These are phyloP conservation scores for Actinomucor elegans DNA, from an alignment of 371 early-diverging fungal species.

Conservation along the genomic window DNA sequence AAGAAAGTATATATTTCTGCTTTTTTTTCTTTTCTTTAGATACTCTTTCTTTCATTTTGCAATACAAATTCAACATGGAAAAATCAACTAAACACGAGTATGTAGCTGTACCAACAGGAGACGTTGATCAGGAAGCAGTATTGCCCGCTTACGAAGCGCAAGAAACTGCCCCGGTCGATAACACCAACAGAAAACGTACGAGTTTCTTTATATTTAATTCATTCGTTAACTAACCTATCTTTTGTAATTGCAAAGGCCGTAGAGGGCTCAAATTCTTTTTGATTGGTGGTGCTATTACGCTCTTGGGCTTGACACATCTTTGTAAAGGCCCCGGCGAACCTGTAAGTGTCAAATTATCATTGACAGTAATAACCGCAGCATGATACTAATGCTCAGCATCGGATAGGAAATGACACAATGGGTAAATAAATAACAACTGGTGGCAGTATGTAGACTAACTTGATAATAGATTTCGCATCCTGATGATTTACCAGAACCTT, in stretches of 20 bases:
- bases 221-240: neutral
- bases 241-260: neutral
- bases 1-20: neutral
- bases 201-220: no score
- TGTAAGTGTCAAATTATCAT: no score
- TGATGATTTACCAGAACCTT: conserved; percentile 10
- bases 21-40: neutral
- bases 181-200: conserved; percentile 1
- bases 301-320: conserved; percentile 15
- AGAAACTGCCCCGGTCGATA: neutral
- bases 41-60: neutral
- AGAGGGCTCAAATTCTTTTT: conserved; percentile 11
- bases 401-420: no score
- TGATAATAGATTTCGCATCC: neutral
- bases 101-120: conserved; percentile 20
- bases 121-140: conserved; percentile 11
- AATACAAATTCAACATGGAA: conserved; percentile 6
- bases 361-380: no score
- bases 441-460: no score
- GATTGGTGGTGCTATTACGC: conserved; percentile 24
- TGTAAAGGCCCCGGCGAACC: no score
- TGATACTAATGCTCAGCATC: no score
- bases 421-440: no score
- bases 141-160: conserved; percentile 11
- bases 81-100: conserved; percentile 16